phyloP scores from a whole-genome alignment of 345 rosid genomes.

The Brassica nigra region DNA sequence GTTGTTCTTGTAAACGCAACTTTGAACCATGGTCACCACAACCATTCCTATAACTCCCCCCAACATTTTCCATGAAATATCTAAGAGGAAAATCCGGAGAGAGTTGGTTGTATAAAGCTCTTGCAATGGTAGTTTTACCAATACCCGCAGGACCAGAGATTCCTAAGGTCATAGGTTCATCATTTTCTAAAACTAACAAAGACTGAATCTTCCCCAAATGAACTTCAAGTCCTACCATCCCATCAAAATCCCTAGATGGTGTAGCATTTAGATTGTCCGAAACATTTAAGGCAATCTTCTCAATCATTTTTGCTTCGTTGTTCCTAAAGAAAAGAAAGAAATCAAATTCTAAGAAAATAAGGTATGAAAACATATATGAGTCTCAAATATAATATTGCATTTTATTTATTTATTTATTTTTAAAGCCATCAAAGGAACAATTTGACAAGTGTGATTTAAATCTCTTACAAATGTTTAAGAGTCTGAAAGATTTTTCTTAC shows the following conservation, averaged over 20 bases:
- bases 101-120: background rate
- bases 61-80: background rate
- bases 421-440: no score
- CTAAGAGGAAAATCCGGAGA: background rate
- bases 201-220: background rate
- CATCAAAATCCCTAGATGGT: background rate
- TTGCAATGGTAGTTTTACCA: background rate
- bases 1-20: background rate
- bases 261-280: background rate
- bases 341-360: background rate
- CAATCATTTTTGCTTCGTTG: slow-evolving; percentile 11
- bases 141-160: background rate
- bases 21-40: background rate
- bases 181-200: background rate
- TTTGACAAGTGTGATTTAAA: no score
- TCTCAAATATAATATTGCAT: no score
- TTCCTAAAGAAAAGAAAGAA: background rate
- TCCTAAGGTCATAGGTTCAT: background rate
- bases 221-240: background rate
- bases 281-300: background rate
- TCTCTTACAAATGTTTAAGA: no score
- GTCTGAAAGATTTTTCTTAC: no score
- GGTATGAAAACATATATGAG: no score
- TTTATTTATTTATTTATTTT: no score
- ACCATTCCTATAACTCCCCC: background rate